These are phyloP conservation scores for Sporobolomyces pararoseus DNA, from an alignment of 768 basidiomycete genomes.

Conservation along the genomic window DNA sequence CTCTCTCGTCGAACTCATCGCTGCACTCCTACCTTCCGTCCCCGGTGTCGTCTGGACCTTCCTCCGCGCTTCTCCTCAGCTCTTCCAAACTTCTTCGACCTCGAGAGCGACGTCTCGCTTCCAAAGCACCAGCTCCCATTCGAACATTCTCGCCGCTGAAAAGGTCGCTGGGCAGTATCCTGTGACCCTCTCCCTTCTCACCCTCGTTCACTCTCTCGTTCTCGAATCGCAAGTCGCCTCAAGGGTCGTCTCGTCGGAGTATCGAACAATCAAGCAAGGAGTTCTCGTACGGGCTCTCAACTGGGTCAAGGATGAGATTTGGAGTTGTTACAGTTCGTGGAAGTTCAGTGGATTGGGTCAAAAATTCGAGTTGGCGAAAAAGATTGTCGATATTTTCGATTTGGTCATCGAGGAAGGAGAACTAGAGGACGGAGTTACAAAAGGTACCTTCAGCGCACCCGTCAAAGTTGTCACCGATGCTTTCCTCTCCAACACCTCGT, in stretches of 20 bases:
- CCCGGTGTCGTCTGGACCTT: constrained; percentile 86
- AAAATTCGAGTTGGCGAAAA: constrained; percentile 73
- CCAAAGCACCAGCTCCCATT: constrained; percentile 49
- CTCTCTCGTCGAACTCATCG: constrained; percentile 68
- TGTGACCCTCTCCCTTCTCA: constrained; percentile 73
- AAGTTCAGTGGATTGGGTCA: constrained; percentile 76
- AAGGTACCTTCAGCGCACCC: neutral
- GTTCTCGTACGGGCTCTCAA: constrained; percentile 71
- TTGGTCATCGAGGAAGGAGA: constrained; percentile 55
- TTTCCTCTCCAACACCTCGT: constrained; percentile 64
- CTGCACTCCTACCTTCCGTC: constrained; percentile 69
- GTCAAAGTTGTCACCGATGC: constrained; percentile 58
- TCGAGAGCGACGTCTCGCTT: neutral
- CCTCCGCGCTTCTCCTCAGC: constrained; percentile 68
- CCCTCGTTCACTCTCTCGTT: constrained; percentile 71
- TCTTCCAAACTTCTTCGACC: constrained; percentile 58
- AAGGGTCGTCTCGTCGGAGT: constrained; percentile 56
- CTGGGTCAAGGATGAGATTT: constrained; percentile 81
- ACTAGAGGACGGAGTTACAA: neutral
- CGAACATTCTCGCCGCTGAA: constrained; percentile 59
- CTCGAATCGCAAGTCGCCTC: constrained; percentile 64
- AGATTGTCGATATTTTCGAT: constrained; percentile 64
- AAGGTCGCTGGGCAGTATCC: constrained; percentile 70
- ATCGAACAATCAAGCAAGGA: constrained; percentile 74
- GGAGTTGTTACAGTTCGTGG: constrained; percentile 82